phyloP scores from a whole-genome alignment of 2,329 filamentous ascomycete species.

The Aspergillus clavatus region DNA sequence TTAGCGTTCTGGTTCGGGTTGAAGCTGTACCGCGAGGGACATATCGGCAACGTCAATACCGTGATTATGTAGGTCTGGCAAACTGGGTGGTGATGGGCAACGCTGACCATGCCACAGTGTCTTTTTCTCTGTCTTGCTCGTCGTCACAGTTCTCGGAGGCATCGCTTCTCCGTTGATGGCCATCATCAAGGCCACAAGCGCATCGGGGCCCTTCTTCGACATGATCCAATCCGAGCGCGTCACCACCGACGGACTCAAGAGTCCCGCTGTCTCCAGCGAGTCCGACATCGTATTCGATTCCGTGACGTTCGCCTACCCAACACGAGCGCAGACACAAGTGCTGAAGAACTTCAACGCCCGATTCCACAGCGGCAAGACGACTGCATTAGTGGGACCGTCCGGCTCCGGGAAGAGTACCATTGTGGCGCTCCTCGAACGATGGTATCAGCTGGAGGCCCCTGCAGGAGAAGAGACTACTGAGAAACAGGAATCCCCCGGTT shows the following conservation, averaged over 20 bases:
- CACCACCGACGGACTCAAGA: constrained; percentile 38
- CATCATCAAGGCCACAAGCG: constrained; percentile 32
- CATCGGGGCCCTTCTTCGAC: constrained; percentile 29
- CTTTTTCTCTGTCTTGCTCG: constrained; percentile 20
- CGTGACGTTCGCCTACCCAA: constrained; percentile 69
- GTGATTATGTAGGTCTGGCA: constrained; percentile 31
- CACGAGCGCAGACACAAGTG: constrained; percentile 33
- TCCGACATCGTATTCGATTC: constrained; percentile 57
- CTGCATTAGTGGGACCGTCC: constrained; percentile 44
- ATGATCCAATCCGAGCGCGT: constrained; percentile 27
- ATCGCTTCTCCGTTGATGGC: constrained; percentile 32
- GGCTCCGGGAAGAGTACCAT: constrained; percentile 46
- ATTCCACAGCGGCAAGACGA: constrained; percentile 35
- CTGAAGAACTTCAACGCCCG: constrained; percentile 31
- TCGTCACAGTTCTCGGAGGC: constrained; percentile 22
- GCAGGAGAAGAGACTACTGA: constrained; percentile 1
- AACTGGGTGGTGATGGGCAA: neutral
- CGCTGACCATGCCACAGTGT: constrained; percentile 3
- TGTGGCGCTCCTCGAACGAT: constrained; percentile 40
- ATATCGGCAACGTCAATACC: constrained; percentile 31
- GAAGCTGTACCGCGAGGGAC: constrained; percentile 30
- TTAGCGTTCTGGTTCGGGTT: constrained; percentile 38
- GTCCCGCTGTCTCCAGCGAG: constrained; percentile 47
- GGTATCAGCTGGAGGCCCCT: constrained; percentile 31
- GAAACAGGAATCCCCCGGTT: constrained; percentile 31